Percentiles rank a stretch among this genome's conserved stretches.
Evolutionary conservation across 1,284 basidiomycete species (phyloP).

Genomic region (Tilletiaria anomala): DNA sequence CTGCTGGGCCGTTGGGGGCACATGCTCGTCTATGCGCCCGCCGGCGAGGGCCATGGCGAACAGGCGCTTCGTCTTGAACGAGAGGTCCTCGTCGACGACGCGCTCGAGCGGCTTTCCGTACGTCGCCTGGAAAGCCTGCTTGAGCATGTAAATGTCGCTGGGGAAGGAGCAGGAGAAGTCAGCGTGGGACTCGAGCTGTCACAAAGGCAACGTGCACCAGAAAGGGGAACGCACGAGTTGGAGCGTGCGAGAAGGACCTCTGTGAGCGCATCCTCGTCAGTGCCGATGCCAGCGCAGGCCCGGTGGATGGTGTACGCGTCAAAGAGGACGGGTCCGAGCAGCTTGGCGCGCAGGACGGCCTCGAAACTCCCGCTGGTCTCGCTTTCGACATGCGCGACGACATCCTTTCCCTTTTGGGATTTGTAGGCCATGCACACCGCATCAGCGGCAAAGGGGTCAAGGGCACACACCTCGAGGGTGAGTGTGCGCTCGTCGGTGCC

Average conservation of each 20-base stretch:
- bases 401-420: slow-evolving; percentile 28
- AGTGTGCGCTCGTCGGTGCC: slow-evolving; percentile 27
- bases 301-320: slow-evolving; percentile 34
- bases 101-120: slow-evolving; percentile 29
- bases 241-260: slow-evolving; percentile 32
- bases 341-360: slow-evolving; percentile 19
- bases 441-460: slow-evolving; percentile 29
- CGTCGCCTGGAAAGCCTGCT: slow-evolving; percentile 25
- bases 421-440: slow-evolving; percentile 28
- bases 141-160: slow-evolving; percentile 33
- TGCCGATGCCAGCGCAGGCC: slow-evolving; percentile 32
- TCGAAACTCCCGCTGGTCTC: slow-evolving; percentile 37
- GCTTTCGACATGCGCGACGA: slow-evolving; percentile 28
- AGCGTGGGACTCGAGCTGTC: too few relatives aligned
- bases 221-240: too few relatives aligned
- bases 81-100: slow-evolving; percentile 35
- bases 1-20: slow-evolving; percentile 13
- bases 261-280: slow-evolving; percentile 36
- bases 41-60: slow-evolving; percentile 32
- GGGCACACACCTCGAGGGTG: slow-evolving; percentile 20
- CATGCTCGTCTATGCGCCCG: slow-evolving; percentile 22
- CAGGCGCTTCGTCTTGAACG: slow-evolving; percentile 35
- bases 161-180: too few relatives aligned
- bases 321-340: slow-evolving; percentile 27
- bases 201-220: too few relatives aligned